These are phyloP conservation scores for Zelopaecilomyces penicillatus DNA, from an alignment of 2,329 filamentous ascomycete genomes.

Conservation along the genomic window DNA sequence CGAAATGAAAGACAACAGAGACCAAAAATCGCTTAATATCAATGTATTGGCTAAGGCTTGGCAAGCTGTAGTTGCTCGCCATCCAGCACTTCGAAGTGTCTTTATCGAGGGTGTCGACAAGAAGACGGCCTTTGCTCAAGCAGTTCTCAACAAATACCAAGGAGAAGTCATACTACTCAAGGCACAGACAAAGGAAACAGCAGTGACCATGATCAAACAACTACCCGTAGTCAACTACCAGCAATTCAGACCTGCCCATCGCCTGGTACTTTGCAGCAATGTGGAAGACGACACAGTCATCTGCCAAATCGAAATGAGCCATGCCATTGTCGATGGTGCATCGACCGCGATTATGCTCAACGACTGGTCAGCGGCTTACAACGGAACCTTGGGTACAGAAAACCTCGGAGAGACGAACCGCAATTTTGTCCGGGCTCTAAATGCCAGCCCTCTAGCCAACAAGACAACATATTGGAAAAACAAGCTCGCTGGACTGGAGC, in stretches of 20 bases:
- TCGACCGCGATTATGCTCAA: constrained; percentile 15
- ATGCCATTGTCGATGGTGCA: constrained; percentile 25
- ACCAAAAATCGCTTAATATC: constrained; percentile 4
- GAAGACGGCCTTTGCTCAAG: constrained; percentile 4
- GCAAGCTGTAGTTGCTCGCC: constrained; percentile 7
- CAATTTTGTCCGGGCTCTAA: neutral
- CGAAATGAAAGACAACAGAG: neutral
- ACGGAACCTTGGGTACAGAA: neutral
- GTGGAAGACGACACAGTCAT: constrained; percentile 11
- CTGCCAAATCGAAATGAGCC: constrained; percentile 25
- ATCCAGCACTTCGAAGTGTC: constrained; percentile 8
- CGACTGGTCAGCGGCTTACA: constrained; percentile 4
- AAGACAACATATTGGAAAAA: constrained; percentile 3
- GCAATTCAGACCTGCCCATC: constrained; percentile 8
- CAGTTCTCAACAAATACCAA: constrained; percentile 1
- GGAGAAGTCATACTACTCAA: constrained; percentile 1
- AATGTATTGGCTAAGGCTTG: constrained; percentile 9
- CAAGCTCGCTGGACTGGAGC: neutral
- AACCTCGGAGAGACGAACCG: neutral
- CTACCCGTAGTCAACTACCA: too few relatives aligned
- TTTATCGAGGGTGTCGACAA: constrained; percentile 5
- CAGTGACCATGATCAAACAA: neutral
- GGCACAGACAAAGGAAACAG: neutral
- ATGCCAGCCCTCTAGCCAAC: constrained; percentile 3
- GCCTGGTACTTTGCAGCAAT: constrained; percentile 17